Base-by-base conservation (phyloP, 2,329 filamentous ascomycete genomes). In the Pseudogymnoascus sp. region DNA sequence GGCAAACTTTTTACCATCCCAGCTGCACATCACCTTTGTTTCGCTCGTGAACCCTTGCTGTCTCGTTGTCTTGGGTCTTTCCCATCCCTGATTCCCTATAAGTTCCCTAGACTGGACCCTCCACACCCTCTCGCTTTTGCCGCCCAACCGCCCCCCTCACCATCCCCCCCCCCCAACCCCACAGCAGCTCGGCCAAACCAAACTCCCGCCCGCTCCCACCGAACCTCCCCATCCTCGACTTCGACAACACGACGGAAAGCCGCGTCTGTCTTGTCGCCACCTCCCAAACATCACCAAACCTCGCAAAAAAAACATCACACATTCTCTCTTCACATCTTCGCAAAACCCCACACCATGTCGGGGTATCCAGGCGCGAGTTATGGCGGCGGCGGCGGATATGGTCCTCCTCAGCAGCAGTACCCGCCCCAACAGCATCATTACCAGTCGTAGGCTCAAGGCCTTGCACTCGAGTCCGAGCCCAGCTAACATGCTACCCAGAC, bases 361-460 rank as follows among this genome's bases (percentile, higher is more conserved):
- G 85, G 83, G 71, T 88, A 86, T 73, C 83, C 83, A 68, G 80
- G 80, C 65, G 74, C 78, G 65, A 76, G 77, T 59, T 85, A 86
- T 47, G 77, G 79, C 64, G 77, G 77, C 72, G 80, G 80, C 66
- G 77, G 77, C 72, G 80, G 77, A 65, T 72, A 71, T 65, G 68
- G 64, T 60, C 72, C 69, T 62, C 75, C 74, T 63, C 78, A 82
- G 68, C 78, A 79, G 71, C 80, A 80, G 67, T 73, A 73, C 68
- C 68, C 69, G 50, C 69, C 70, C 66, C 75, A 76, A 67, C 74
- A 73, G 65, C 73, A 76, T 69, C 73, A 76, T 69, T 81, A 81
- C 71, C 83, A 83, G 69, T 79, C 81, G 79, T 84, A 80, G 67
- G 71, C 69, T 63, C 66, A 10, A 31, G 40, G 31, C 62, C 62